Base-by-base conservation (phyloP, 305 asterid species). In the Lippia alba region DNA sequence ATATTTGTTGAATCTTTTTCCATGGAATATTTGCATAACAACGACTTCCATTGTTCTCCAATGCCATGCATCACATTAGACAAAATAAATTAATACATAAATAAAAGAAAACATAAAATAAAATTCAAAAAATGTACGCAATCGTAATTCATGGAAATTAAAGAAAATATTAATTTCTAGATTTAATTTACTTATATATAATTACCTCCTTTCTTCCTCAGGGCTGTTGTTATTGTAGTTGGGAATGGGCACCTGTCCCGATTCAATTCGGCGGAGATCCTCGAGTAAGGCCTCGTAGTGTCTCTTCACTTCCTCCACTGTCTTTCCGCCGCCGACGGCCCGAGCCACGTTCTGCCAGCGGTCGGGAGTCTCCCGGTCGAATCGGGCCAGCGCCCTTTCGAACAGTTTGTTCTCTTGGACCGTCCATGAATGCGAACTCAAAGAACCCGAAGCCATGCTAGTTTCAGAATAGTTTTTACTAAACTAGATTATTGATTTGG, bases 311-410 rank as follows among this genome's bases (percentile, higher is more conserved):
- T 91, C 96, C 20, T 89, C 96, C 0, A 80, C 83, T 0, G 96
- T 75, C 53, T 91, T 91, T 3, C 94, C 91, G 8, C 86, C 89
- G 3, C 94, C 96, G 0, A 91, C 92, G 0, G 91, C 96, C 70
- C 69, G 70, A 6, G 97, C 96, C 17, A 91, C 87, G 71, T 91
- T 89, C 56, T 80, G 89, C 97, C 96, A 91, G 56, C 97, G 78
- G 72, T 91, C 97, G 0, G 96, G 96, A 0, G 90, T 73, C 68
- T 91, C 94, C 70, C 70, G 51, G 78, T 89, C 91, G 66, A 84
- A 91, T 36, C 83, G 78, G 12, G 89, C 96, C 14, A 91, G 67
- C 0, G 97, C 97, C 77, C 70, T 87, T 79, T 91, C 97, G 39
- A 91, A 91, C 51, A 81, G 60, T 55, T 91, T 89, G 89, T 91